phyloP scores from a whole-genome alignment of 441 rosid genomes.

The Populus hybrid region DNA sequence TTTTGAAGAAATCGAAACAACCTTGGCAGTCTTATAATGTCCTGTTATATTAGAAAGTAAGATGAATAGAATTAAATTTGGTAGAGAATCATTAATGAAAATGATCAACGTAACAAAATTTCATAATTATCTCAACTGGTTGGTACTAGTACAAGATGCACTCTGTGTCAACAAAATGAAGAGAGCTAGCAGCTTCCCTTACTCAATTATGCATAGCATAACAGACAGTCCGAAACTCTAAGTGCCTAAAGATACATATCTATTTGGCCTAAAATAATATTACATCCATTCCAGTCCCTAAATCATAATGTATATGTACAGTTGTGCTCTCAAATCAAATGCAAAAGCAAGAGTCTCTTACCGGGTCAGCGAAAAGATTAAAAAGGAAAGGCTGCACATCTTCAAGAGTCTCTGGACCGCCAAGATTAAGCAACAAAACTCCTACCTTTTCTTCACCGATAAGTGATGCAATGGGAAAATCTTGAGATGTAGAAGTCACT shows the following conservation, averaged over 20 bases:
- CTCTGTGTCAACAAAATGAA: background rate
- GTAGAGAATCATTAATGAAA: background rate
- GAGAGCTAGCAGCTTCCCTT: background rate
- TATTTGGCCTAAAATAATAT: background rate
- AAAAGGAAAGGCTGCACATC: conserved; percentile 97
- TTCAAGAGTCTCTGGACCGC: conserved; percentile 97
- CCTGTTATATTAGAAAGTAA: conserved; percentile 40
- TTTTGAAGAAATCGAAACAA: conserved; percentile 85
- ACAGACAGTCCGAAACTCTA: background rate
- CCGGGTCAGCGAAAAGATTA: conserved; percentile 97
- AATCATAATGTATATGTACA: background rate
- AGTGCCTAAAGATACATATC: background rate
- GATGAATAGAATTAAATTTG: conserved; percentile 4
- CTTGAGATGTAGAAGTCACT: conserved; percentile 51
- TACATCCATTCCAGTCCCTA: background rate
- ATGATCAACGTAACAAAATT: background rate
- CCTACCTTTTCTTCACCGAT: conserved; percentile 64
- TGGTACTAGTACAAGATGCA: background rate
- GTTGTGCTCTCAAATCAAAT: background rate
- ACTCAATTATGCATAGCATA: background rate
- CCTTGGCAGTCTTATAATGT: conserved; percentile 85
- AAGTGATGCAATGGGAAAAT: conserved; percentile 32
- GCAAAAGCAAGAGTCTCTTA: conserved; percentile 17
- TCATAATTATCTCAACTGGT: background rate
- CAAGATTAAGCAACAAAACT: conserved; percentile 86